Conservation (phyloP, 768 basidiomycete genomes). For the Agrocybe chaxingu region DNA sequence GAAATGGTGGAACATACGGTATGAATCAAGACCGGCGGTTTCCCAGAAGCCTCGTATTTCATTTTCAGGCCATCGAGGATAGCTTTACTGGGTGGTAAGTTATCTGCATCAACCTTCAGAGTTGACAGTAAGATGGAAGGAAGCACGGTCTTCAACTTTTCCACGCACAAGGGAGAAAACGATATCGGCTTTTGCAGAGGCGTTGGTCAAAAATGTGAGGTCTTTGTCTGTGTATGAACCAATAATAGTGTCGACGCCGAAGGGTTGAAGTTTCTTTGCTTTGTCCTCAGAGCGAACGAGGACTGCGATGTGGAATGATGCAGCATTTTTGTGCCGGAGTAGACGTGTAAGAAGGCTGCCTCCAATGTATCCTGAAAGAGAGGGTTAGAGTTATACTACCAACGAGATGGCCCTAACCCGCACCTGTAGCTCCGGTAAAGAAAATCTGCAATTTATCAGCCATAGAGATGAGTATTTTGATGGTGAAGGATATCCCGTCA, state of each 20-base stretch:
- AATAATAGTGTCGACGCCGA: constrained; percentile 31
- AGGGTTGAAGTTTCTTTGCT: constrained; percentile 33
- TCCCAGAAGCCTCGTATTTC: constrained; percentile 29
- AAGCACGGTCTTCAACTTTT: neutral
- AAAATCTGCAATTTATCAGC: too few relatives aligned
- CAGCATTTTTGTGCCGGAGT: constrained; percentile 29
- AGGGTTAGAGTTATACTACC: neutral
- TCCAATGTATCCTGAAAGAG: constrained; percentile 40
- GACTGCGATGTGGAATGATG: constrained; percentile 35
- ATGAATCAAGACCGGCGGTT: constrained; percentile 41
- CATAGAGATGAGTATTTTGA: too few relatives aligned
- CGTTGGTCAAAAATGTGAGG: constrained; percentile 30
- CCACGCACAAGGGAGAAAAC: constrained; percentile 22
- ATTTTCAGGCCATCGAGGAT: constrained; percentile 41
- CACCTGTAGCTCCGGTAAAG: constrained; percentile 36
- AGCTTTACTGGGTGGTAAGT: constrained; percentile 29
- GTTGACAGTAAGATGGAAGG: neutral
- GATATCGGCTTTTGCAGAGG: constrained; percentile 39
- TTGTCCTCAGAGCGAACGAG: constrained; percentile 42
- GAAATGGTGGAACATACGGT: constrained; percentile 33
- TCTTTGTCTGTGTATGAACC: constrained; percentile 41
- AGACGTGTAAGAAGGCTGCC: constrained; percentile 39
- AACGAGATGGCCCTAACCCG: neutral
- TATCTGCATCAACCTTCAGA: constrained; percentile 33
- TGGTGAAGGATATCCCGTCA: too few relatives aligned